phyloP scores from a whole-genome alignment of 108 stramenopile genomes.

The Fragilaria crotonensis region DNA sequence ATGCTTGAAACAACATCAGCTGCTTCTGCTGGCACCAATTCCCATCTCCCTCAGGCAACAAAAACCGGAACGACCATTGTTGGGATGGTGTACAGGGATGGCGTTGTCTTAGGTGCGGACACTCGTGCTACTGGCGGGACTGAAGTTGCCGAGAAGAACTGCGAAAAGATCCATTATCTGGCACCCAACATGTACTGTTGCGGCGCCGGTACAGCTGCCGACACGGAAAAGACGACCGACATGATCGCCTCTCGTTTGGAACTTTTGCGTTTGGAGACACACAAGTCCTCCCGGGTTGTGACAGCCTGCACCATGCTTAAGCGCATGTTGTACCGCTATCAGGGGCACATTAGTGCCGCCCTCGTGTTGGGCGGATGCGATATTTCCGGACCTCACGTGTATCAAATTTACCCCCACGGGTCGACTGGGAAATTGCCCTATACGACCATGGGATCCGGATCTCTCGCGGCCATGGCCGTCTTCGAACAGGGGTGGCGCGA shows the following conservation, averaged over 20 bases:
- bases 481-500: constrained; percentile 90
- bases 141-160: constrained; percentile 98
- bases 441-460: constrained; percentile 98
- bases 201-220: constrained; percentile 99
- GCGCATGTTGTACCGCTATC: constrained; percentile 93
- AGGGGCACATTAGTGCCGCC: constrained; percentile 93
- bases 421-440: constrained; percentile 91
- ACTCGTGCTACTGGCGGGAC: constrained; percentile 92
- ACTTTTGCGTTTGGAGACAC: constrained; percentile 91
- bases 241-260: constrained; percentile 87
- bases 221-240: constrained; percentile 97
- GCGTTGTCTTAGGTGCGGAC: constrained; percentile 97
- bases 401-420: constrained; percentile 97
- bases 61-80: constrained; percentile 95
- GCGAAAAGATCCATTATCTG: constrained; percentile 99
- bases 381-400: constrained; percentile 88
- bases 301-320: constrained; percentile 94
- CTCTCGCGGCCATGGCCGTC: constrained; percentile 96
- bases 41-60: constrained; percentile 83
- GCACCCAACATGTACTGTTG: constrained; percentile 99
- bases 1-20: constrained; percentile 32
- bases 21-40: background rate
- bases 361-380: constrained; percentile 96
- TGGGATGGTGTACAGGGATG: constrained; percentile 85
- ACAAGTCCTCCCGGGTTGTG: constrained; percentile 75